These are phyloP conservation scores for Fusarium decemcellulare DNA, from an alignment of 2,329 filamentous ascomycete genomes.

Conservation along the genomic window DNA sequence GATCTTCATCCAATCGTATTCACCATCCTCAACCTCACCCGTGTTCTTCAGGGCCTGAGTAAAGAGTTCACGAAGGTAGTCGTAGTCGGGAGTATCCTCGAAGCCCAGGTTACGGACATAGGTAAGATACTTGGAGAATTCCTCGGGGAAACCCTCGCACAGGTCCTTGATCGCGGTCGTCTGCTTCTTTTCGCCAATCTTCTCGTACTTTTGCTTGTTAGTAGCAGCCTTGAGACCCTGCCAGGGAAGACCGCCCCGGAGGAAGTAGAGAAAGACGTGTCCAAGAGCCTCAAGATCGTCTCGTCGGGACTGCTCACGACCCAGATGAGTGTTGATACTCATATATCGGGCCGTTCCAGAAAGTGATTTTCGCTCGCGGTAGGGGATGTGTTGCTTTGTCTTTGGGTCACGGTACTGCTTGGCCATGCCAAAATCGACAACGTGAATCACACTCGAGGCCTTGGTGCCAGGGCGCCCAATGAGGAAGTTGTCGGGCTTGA, in stretches of 20 bases:
- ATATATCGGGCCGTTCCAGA: constrained; percentile 98
- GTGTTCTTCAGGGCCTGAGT: constrained; percentile 95
- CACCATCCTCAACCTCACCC: constrained; percentile 95
- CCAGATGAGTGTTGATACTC: constrained; percentile 99
- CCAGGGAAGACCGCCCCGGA: constrained; percentile 80
- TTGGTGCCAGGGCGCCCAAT: constrained; percentile 94
- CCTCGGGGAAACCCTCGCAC: constrained; percentile 95
- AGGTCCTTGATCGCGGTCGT: constrained; percentile 97
- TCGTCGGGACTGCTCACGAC: constrained; percentile 93
- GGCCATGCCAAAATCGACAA: constrained; percentile 99
- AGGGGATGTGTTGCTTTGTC: constrained; percentile 99
- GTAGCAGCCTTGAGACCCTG: constrained; percentile 81
- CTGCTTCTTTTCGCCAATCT: constrained; percentile 99
- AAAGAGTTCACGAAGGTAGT: constrained; percentile 96
- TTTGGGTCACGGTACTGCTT: constrained; percentile 99
- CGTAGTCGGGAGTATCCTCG: constrained; percentile 98
- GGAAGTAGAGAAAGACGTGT: constrained; percentile 82
- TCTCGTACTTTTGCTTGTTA: constrained; percentile 98
- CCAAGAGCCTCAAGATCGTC: constrained; percentile 94
- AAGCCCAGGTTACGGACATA: constrained; percentile 99
- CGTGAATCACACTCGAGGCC: constrained; percentile 97
- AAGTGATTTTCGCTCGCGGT: constrained; percentile 95
- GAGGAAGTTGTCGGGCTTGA: constrained; percentile 99
- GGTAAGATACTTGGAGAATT: constrained; percentile 97
- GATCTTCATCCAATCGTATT: constrained; percentile 99